phyloP scores from a whole-genome alignment of 2,329 filamentous ascomycete genomes.

The Pyricularia pennisetigena region DNA sequence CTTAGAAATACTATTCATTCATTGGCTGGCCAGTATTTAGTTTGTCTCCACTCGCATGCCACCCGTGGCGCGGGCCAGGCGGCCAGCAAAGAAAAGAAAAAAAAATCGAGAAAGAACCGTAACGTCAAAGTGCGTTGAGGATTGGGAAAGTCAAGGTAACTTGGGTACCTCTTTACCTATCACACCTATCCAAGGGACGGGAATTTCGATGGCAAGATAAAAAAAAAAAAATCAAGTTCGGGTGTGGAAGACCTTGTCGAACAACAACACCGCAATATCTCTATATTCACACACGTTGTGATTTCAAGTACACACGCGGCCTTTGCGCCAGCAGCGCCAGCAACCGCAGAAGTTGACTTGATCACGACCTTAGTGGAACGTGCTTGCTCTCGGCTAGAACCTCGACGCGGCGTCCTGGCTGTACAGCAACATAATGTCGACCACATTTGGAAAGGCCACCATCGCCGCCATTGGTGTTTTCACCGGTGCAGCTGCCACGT shows the following conservation, averaged over 20 bases:
- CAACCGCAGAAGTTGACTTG: not conserved
- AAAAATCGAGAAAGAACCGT: not conserved
- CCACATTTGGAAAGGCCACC: slow-evolving; percentile 49
- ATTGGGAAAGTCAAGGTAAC: too few species aligned
- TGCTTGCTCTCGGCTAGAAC: not conserved
- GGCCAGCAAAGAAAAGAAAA: not conserved
- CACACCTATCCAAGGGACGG: too few species aligned
- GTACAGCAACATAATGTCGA: slow-evolving; percentile 44
- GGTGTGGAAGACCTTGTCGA: not conserved
- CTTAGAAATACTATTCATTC: not conserved
- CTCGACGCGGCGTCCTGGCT: not conserved
- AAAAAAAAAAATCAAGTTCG: too few species aligned
- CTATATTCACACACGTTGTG: not conserved
- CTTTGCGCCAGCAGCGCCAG: not conserved
- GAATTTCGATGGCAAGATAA: not conserved
- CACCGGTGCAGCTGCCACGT: slow-evolving; percentile 64
- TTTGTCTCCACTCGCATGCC: not conserved
- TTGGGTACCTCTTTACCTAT: too few species aligned
- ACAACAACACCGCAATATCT: not conserved
- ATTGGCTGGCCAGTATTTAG: not conserved
- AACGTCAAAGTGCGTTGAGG: too few species aligned
- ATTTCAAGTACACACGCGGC: not conserved
- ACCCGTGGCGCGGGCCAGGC: not conserved
- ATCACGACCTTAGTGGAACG: not conserved
- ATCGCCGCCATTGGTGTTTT: slow-evolving; percentile 66